Base-by-base conservation (phyloP, 2,329 filamentous ascomycete species). In the Colletotrichum sp. region DNA sequence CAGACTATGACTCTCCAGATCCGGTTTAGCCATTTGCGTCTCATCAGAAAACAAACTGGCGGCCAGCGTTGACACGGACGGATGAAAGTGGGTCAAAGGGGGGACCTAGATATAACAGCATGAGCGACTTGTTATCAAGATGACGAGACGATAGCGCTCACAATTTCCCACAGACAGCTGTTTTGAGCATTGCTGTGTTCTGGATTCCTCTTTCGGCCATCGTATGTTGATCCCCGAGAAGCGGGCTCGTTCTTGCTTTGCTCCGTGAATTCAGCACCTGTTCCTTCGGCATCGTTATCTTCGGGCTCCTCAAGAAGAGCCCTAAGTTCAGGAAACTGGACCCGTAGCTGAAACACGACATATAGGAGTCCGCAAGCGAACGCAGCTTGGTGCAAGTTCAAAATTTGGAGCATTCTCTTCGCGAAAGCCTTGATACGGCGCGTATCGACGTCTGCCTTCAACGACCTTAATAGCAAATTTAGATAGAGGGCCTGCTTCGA, bases 401-500 rank as follows among this genome's bases (percentile, higher is more conserved):
- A 89, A 55, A 98, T 89, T 83, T 99, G 97, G 60, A 99, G 87
- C 84, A 99, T 92, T 77, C 97, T 92, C 87, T 99, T 99, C 59
- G 96, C 93, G 82, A 99, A 99, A 2, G 97, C 97, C 86, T 99
- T 98, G 73, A 99, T 95, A 43, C 97, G 93, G 79, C 96, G 96
- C 75, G 95, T 91, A 83, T 96, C 97, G n/a, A 96, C 87, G 81
- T 99, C 97, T 43, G 93, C 92, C 87, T 98, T 99, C 77, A 99
- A 87, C 14, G 96, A 92, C 79, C 95, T 93, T 84, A 96, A 97
- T 6, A 99, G 87, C 18, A 99, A 89, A 82, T 99, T 99, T 77
- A 99, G 90, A 82, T 98, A 99, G 80, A 99, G 90, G 39, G 96
- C 93, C 83, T 99, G 96, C 85, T 99, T 99, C 4, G 96, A 99